Conservation (phyloP, 345 rosid species). For the Angophora floribunda region DNA sequence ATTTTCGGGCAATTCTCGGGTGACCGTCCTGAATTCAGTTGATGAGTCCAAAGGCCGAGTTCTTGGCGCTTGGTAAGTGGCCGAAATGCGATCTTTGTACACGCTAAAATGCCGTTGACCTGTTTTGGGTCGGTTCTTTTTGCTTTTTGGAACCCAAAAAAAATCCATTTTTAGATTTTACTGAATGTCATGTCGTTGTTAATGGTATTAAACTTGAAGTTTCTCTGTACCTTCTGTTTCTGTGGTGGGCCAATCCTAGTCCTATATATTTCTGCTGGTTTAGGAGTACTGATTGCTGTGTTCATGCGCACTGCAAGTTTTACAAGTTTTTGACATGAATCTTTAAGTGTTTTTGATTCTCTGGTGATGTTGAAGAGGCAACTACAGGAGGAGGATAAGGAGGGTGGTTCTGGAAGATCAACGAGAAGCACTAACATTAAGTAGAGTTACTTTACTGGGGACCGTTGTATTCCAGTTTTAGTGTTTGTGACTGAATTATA, state of each 20-base stretch:
- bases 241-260: not conserved
- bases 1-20: not conserved
- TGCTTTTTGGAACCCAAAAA: not conserved
- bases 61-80: not conserved
- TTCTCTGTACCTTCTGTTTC: not conserved
- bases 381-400: not conserved
- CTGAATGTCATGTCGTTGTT: not conserved
- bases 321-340: not conserved
- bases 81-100: not conserved
- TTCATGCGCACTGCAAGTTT: not conserved
- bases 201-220: not conserved
- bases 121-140: not conserved
- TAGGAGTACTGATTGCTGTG: not conserved
- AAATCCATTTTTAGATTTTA: not conserved
- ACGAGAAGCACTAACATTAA: not conserved
- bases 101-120: not conserved
- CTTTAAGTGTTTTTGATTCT: not conserved
- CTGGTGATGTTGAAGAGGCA: not conserved
- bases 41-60: not conserved
- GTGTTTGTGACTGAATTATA: not conserved
- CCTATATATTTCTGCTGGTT: not conserved
- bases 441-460: not conserved
- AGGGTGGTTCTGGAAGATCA: not conserved
- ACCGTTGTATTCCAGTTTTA: not conserved
- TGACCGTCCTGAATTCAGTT: not conserved